Evolutionary conservation across 2,329 filamentous ascomycete genomes (phyloP).

Genomic region (Cercospora sp.): DNA sequence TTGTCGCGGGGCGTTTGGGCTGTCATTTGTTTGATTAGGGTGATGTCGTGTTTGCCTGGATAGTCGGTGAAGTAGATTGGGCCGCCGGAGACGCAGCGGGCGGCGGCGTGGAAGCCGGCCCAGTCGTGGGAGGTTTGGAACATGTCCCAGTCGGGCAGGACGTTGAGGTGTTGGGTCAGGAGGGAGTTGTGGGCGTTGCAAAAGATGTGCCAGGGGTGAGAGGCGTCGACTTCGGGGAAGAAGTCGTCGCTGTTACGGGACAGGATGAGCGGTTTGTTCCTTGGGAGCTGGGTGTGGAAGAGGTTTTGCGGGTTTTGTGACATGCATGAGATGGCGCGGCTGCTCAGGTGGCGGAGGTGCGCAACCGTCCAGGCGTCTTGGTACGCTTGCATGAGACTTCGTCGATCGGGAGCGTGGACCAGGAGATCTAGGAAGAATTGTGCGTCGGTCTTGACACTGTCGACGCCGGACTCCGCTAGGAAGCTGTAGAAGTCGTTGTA

Average conservation of each 20-base stretch:
- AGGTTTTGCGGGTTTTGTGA: slow-evolving; percentile 82
- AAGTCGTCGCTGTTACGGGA: slow-evolving; percentile 90
- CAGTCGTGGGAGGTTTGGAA: slow-evolving; percentile 69
- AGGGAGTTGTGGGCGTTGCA: slow-evolving; percentile 87
- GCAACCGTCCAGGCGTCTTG: slow-evolving; percentile 84
- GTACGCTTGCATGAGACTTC: slow-evolving; percentile 70
- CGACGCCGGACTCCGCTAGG: slow-evolving; percentile 69
- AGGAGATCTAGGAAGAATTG: slow-evolving; percentile 87
- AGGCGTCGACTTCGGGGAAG: slow-evolving; percentile 77
- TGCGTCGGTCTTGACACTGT: slow-evolving; percentile 88
- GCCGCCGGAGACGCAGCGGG: slow-evolving; percentile 83
- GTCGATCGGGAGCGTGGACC: slow-evolving; percentile 66
- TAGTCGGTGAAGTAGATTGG: slow-evolving; percentile 93
- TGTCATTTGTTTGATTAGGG: slow-evolving; percentile 77
- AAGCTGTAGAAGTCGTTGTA: slow-evolving; percentile 93
- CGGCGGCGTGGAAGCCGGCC: slow-evolving; percentile 83
- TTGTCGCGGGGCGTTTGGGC: slow-evolving; percentile 69
- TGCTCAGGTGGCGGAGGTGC: slow-evolving; percentile 73
- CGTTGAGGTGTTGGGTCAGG: slow-evolving; percentile 79
- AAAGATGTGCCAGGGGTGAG: slow-evolving; percentile 94
- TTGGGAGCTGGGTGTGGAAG: slow-evolving; percentile 78
- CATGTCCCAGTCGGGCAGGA: slow-evolving; percentile 82
- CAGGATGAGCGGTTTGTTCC: slow-evolving; percentile 70
- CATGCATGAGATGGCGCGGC: slow-evolving; percentile 88
- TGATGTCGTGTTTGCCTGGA: slow-evolving; percentile 75